Evolutionary conservation across 192 early-diverging fungal species (phyloP), one percentile per base, ranked within the genome.

Genomic region (Coemansia sp.): DNA sequence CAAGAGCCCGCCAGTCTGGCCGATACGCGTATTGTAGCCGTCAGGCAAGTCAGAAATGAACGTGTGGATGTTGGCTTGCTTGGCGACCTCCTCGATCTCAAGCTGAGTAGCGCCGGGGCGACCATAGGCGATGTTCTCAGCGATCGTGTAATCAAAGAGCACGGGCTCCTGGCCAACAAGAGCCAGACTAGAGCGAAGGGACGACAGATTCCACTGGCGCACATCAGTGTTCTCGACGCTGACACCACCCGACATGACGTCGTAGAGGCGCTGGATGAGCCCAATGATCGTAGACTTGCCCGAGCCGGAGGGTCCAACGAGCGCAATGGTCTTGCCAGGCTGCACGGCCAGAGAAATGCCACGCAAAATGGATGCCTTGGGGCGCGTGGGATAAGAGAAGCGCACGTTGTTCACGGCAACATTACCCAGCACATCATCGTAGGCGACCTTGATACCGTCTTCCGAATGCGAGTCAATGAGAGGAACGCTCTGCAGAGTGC

Each of bases 111-210:
- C 79, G 10, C 60, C 69, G 10, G 85, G 83, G 0, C 81, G 68
- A 26, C 88, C 90, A 70, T 92, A 96, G 7, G 78, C 81, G 56
- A 98, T 94, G 85, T 98, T 98, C 14, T 96, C 94, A 26, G 83
- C 85, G 65, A 98, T 91, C 25, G 88, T 84, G 72, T 92, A 79
- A 79, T 95, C 92, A 68, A 96, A 95, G 38, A 98, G 73, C 38
- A 92, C 87, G 4, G 95, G 95, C 82, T 96, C 95, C 73, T 98
- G 95, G 23, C 90, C 89, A 11, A 98, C 96, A n/a, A 98, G 77
- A 16, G 93, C 90, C 83, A 95, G 76, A 62, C 86, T 85, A 25
- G 65, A 41, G 58, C 96, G 88, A 23, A 96, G 80, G 39, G 88
- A 85, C n/a, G 66, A 61, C 8, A 94, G 36, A 33, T 87, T 83